Conservation (phyloP, 73 alveolate genomes). For the Stentor roeselii region DNA sequence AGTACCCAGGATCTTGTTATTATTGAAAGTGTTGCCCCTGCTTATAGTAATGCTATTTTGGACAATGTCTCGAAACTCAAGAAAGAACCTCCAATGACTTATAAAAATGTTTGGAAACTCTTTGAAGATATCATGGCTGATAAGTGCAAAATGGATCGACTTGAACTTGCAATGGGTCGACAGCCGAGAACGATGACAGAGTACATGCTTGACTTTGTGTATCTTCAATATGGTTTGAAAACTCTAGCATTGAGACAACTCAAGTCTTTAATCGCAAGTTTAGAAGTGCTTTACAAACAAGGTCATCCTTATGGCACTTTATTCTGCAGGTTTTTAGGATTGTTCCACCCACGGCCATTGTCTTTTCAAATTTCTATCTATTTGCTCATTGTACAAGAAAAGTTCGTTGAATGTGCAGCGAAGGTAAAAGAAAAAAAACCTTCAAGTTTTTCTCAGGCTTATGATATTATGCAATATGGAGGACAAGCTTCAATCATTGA, state of each 20-base stretch:
- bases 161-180: conserved; percentile 6
- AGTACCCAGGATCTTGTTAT: conserved; percentile 16
- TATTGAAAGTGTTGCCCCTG: conserved; percentile 16
- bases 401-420: background rate
- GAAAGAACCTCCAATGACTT: conserved; percentile 27
- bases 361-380: conserved; percentile 11
- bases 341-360: conserved; percentile 25
- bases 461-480: conserved; percentile 20
- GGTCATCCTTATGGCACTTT: conserved; percentile 26
- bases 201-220: conserved; percentile 24
- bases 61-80: conserved; percentile 1
- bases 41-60: background rate
- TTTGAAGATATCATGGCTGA: conserved; percentile 24
- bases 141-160: background rate
- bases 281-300: conserved; percentile 19
- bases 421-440: conserved; percentile 10
- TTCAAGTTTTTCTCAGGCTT: background rate
- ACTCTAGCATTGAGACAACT: conserved; percentile 1
- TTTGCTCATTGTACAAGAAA: conserved; percentile 6
- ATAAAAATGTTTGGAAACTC: conserved; percentile 25
- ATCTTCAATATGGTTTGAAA: conserved; percentile 21
- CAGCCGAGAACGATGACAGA: conserved; percentile 29
- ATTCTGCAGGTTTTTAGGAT: conserved; percentile 22
- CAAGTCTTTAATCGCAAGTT: background rate
- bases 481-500: conserved; percentile 29